Base-by-base conservation (phyloP, 2,329 filamentous ascomycete genomes). In the Colletotrichum liriopes region DNA sequence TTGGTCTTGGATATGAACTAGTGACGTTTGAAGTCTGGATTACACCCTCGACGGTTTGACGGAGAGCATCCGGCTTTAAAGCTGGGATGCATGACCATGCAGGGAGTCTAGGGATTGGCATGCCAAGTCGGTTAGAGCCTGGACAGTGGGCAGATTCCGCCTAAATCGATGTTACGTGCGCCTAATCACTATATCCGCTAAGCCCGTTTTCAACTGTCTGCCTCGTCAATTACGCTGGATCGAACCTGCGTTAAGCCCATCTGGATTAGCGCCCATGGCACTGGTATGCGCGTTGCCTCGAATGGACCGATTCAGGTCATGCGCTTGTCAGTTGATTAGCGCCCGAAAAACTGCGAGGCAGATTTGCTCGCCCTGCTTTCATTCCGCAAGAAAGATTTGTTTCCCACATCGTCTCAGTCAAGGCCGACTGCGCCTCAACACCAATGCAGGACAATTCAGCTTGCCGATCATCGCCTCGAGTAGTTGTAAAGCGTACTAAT, bases 341-440 rank as follows among this genome's bases (percentile, higher is more conserved):
- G 26, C 47, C 47, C 51, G n/a, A 23, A 65, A 23, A 18, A 9
- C 20, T 23, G 20, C 63, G 23, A 71, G 68, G 68, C 68, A 63
- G 56, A 67, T 26, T 71, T 16, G 35, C 49, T 67, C 64, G 64
- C 56, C 64, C 20, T 62, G 56, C 45, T 43, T 63, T 67, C 32
- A 9, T 37, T 23, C 18, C 5, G 6, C 23, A 11, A 6, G 26
- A 20, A 26, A 14, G 26, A 26, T 45, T 54, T 6, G 9, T 35
- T 37, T 43, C 45, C 37, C 7, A 20, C 35, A 39, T 45, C 2
- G 35, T n/a, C 35, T 51, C 23, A 23, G 5, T 56, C 18, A 18
- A 37, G 29, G 45, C 8, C 23, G 20, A 18, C 51, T 64, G 12
- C 66, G 66, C 66, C 59, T 68, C 59, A 16, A 61, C 26, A 26